Conservation (phyloP, 176 grass and related monocot genomes). For the Coix lacrymajobi region DNA sequence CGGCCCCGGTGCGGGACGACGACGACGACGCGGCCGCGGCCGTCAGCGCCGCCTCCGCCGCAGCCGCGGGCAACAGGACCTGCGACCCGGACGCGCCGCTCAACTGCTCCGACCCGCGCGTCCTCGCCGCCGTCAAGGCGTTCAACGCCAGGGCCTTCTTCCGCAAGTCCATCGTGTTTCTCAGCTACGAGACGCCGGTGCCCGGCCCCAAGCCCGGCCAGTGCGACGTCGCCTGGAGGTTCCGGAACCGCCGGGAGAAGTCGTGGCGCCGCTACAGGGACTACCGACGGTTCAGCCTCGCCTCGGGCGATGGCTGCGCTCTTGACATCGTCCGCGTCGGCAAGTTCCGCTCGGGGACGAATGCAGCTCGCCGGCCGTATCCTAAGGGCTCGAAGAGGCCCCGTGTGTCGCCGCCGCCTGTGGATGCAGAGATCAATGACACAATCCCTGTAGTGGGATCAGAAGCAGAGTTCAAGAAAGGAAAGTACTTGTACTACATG, state of each 20-base stretch:
- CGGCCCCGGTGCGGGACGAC: not conserved
- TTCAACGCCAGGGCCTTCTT: slow-evolving; percentile 75
- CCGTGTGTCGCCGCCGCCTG: not conserved
- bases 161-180: slow-evolving; percentile 66
- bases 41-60: not conserved
- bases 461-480: slow-evolving; percentile 71
- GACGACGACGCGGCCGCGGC: not conserved
- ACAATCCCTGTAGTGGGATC: slow-evolving; percentile 67
- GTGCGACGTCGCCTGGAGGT: slow-evolving; percentile 88
- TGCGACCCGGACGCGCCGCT: slow-evolving; percentile 61
- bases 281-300: slow-evolving; percentile 68
- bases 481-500: slow-evolving; percentile 84
- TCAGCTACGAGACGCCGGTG: slow-evolving; percentile 77
- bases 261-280: slow-evolving; percentile 91
- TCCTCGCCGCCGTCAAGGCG: slow-evolving; percentile 67
- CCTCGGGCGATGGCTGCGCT: slow-evolving; percentile 51
- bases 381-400: slow-evolving; percentile 16
- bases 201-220: slow-evolving; percentile 32
- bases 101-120: slow-evolving; percentile 75
- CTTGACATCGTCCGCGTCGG: slow-evolving; percentile 50
- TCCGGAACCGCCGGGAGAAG: slow-evolving; percentile 77
- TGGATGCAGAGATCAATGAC: slow-evolving; percentile 86
- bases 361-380: slow-evolving; percentile 44
- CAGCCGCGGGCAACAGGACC: not conserved
- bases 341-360: slow-evolving; percentile 80